Evolutionary conservation across 2,329 filamentous ascomycete species (phyloP).

Genomic region (Fusarium sp.): DNA sequence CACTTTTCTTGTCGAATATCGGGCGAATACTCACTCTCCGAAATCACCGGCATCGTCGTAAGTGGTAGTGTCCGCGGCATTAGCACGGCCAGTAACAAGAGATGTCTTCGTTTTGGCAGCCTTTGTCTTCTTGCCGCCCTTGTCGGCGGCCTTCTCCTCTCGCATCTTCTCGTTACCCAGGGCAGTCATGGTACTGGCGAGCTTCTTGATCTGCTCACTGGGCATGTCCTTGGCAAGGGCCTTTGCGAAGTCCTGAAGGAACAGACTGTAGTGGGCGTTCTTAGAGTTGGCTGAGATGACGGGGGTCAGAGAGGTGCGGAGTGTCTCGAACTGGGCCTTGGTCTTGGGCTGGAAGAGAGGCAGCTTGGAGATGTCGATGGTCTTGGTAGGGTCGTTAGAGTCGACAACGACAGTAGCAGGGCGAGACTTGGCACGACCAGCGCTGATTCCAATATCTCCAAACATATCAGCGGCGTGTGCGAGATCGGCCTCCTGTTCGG

Average conservation of each 20-base stretch:
- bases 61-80: conserved; percentile 74
- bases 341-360: conserved; percentile 89
- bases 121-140: conserved; percentile 96
- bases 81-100: conserved; percentile 73
- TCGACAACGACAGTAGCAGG: conserved; percentile 76
- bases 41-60: conserved; percentile 81
- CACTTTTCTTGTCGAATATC: not conserved
- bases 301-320: conserved; percentile 83
- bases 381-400: conserved; percentile 77
- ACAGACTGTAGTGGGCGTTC: conserved; percentile 90
- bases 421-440: conserved; percentile 74
- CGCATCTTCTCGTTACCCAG: conserved; percentile 98
- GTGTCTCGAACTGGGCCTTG: conserved; percentile 84
- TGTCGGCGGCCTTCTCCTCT: conserved; percentile 95
- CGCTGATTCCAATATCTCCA: conserved; percentile 75
- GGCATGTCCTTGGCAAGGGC: conserved; percentile 86
- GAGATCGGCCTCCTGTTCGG: conserved; percentile 89
- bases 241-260: conserved; percentile 92
- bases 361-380: conserved; percentile 83
- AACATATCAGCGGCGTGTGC: conserved; percentile 93
- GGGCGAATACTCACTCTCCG: conserved; percentile 77
- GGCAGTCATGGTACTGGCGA: conserved; percentile 86
- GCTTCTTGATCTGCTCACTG: conserved; percentile 96
- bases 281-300: conserved; percentile 79
- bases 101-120: conserved; percentile 94